phyloP scores from a whole-genome alignment of 768 basidiomycete species.

The Mycena venus region DNA sequence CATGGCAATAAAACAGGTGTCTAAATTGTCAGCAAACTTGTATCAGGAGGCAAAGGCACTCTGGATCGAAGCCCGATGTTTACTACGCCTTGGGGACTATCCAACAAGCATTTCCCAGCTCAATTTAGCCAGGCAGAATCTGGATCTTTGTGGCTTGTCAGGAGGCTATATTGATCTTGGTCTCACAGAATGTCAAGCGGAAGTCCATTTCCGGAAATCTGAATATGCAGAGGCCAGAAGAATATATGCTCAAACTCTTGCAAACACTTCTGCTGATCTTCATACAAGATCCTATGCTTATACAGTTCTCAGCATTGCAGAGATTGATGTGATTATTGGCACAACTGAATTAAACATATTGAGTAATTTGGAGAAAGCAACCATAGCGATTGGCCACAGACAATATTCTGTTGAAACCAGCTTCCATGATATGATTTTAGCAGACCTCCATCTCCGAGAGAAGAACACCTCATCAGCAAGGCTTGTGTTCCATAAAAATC shows the following conservation, averaged over 20 bases:
- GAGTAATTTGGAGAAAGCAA: background rate
- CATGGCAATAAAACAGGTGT: background rate
- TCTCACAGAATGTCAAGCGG: background rate
- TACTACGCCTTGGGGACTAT: background rate
- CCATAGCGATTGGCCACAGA: background rate
- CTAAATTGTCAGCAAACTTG: background rate
- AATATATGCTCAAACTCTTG: background rate
- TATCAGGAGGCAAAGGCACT: background rate
- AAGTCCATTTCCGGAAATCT: background rate
- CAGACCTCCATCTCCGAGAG: background rate
- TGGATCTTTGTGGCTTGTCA: background rate
- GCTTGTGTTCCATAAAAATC: background rate
- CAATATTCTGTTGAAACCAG: no score
- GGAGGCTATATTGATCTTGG: background rate
- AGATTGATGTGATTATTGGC: background rate
- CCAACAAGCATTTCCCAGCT: background rate
- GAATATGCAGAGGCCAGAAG: background rate
- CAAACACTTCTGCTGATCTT: background rate
- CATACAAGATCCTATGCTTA: background rate
- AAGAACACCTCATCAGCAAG: background rate
- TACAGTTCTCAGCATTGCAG: background rate
- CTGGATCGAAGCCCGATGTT: background rate
- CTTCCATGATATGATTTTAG: background rate
- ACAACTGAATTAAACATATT: background rate
- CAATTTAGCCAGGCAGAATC: background rate